Percentiles rank a stretch among this genome's conserved stretches.
phyloP scores from a whole-genome alignment of 2,329 filamentous ascomycete genomes.

The Tolypocladium nubicola region DNA sequence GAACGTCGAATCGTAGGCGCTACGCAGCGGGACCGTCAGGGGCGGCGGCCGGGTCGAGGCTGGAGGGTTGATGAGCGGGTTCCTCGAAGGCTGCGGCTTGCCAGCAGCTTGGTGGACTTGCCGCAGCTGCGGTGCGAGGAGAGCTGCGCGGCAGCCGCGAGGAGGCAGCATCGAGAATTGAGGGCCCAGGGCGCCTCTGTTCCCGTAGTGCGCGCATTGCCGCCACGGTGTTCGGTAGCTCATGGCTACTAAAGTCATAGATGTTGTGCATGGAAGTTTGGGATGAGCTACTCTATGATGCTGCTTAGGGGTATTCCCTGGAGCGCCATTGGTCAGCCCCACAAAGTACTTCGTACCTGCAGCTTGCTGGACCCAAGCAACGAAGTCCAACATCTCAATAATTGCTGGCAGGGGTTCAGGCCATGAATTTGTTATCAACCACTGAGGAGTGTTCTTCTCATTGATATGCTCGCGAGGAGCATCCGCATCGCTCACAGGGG shows the following conservation, averaged over 20 bases:
- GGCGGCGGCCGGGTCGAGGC: slow-evolving; percentile 60
- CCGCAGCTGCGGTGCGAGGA: slow-evolving; percentile 9
- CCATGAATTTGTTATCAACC: too few relatives aligned
- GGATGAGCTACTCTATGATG: background rate
- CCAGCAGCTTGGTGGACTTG: slow-evolving; percentile 9
- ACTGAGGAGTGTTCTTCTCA: background rate
- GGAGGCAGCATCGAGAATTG: slow-evolving; percentile 1
- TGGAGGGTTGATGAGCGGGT: slow-evolving; percentile 56
- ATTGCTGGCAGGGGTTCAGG: too few relatives aligned
- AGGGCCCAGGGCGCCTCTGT: slow-evolving; percentile 1
- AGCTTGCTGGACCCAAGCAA: background rate
- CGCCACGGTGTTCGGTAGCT: slow-evolving; percentile 20
- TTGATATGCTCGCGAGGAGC: too few relatives aligned
- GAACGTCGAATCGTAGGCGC: slow-evolving; percentile 18
- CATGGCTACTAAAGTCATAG: slow-evolving; percentile 11
- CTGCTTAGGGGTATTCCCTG: background rate
- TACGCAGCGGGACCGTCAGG: slow-evolving; percentile 50
- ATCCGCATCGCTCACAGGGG: too few relatives aligned
- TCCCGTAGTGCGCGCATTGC: slow-evolving; percentile 12
- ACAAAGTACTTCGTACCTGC: background rate
- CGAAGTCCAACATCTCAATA: background rate
- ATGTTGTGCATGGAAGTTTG: background rate
- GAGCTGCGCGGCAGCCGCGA: slow-evolving; percentile 5
- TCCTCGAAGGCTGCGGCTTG: slow-evolving; percentile 14
- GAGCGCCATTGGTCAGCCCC: slow-evolving; percentile 1